These are phyloP conservation scores for Exophiala mesophila DNA, from an alignment of 2,329 filamentous ascomycete genomes.

Conservation along the genomic window DNA sequence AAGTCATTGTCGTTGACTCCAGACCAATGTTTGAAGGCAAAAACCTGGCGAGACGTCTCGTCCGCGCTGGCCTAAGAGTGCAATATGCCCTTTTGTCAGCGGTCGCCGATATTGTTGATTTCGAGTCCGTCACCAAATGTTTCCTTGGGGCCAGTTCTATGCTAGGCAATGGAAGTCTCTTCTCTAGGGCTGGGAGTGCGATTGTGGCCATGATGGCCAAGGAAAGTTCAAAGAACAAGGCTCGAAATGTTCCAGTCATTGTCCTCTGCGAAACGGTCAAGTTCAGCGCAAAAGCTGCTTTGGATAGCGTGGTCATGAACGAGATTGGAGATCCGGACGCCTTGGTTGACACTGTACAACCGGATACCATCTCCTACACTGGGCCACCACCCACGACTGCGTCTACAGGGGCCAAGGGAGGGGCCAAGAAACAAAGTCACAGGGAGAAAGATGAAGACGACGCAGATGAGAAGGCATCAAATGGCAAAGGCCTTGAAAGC, in stretches of 20 bases:
- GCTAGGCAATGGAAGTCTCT: constrained; percentile 89
- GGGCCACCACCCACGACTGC: constrained; percentile 29
- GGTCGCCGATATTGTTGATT: constrained; percentile 63
- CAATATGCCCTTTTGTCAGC: constrained; percentile 78
- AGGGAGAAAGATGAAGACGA: constrained; percentile 31
- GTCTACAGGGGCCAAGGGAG: constrained; percentile 10
- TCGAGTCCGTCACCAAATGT: constrained; percentile 61
- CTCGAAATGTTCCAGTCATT: constrained; percentile 66
- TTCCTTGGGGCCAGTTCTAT: constrained; percentile 88
- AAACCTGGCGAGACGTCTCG: constrained; percentile 66
- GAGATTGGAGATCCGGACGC: constrained; percentile 77
- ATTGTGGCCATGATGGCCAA: constrained; percentile 79
- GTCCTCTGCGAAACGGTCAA: constrained; percentile 94
- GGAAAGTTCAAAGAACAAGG: constrained; percentile 47
- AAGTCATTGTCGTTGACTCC: constrained; percentile 78
- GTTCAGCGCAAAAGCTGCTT: constrained; percentile 81
- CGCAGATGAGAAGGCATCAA: constrained; percentile 23
- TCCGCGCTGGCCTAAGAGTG: constrained; percentile 66
- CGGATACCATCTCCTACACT: constrained; percentile 14
- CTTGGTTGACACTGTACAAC: constrained; percentile 38
- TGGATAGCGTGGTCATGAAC: constrained; percentile 91
- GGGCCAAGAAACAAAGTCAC: constrained; percentile 18
- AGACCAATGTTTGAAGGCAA: constrained; percentile 66
- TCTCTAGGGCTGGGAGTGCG: constrained; percentile 80
- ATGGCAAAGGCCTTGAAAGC: constrained; percentile 38